These are phyloP conservation scores for Fusarium brevicatenulatum DNA, from an alignment of 2,329 filamentous ascomycete genomes.

Conservation along the genomic window DNA sequence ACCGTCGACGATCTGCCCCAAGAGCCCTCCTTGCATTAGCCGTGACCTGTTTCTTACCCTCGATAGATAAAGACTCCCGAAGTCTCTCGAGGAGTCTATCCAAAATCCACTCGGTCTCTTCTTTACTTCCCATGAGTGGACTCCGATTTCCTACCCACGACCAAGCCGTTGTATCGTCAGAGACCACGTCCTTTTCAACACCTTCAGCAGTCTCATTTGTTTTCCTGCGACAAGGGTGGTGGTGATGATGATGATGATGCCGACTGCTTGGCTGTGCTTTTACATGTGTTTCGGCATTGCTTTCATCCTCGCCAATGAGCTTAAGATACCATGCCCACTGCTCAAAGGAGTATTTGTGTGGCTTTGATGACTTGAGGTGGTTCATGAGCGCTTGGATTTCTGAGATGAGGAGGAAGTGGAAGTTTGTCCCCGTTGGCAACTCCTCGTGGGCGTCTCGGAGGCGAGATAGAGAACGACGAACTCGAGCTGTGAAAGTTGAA, in stretches of 20 bases:
- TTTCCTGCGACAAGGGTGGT: background rate
- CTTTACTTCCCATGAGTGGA: conserved; percentile 74
- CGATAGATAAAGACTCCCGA: conserved; percentile 45
- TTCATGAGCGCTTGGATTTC: conserved; percentile 73
- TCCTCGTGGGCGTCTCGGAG: conserved; percentile 50
- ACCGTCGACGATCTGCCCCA: conserved; percentile 9
- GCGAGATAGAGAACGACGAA: conserved; percentile 49
- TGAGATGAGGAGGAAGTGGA: conserved; percentile 74
- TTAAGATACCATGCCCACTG: conserved; percentile 89
- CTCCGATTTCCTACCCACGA: conserved; percentile 78
- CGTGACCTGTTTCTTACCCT: conserved; percentile 28
- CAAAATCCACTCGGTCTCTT: conserved; percentile 79
- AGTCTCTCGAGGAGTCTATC: conserved; percentile 70
- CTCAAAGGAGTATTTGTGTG: conserved; percentile 78
- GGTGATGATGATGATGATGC: conserved; percentile 14
- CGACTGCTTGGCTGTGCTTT: conserved; percentile 48
- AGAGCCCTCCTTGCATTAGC: conserved; percentile 10
- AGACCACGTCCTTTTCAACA: conserved; percentile 22
- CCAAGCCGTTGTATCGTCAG: conserved; percentile 59
- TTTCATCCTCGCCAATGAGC: conserved; percentile 76
- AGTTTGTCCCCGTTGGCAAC: conserved; percentile 59
- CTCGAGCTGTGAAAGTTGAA: conserved; percentile 48
- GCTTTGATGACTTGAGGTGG: conserved; percentile 68
- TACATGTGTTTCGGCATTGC: conserved; percentile 60
- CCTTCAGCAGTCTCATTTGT: background rate